phyloP scores from a whole-genome alignment of 768 basidiomycete genomes.

The Nidularia sp. region DNA sequence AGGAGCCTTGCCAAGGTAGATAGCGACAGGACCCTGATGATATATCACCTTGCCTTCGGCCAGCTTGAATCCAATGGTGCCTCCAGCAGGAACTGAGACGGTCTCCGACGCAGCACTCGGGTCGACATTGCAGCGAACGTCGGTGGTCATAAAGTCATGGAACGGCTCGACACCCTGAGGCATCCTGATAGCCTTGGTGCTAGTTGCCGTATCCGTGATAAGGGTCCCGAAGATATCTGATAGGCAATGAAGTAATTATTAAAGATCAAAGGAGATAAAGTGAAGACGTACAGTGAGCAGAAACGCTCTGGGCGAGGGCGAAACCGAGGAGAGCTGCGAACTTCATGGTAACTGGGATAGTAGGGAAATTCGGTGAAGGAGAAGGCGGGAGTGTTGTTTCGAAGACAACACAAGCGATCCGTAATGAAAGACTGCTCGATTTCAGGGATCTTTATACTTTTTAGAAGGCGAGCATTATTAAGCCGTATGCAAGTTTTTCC shows the following conservation, averaged over 20 bases:
- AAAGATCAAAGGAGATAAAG: background rate
- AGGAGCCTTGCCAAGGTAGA: background rate
- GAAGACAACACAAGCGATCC: background rate
- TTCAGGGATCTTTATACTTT: background rate
- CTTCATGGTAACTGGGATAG: background rate
- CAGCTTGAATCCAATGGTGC: background rate
- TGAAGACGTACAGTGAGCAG: constrained; percentile 5
- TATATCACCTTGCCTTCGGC: background rate
- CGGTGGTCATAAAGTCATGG: background rate
- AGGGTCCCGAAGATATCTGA: background rate
- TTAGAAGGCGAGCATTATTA: background rate
- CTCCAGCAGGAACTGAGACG: background rate
- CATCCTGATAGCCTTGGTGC: background rate
- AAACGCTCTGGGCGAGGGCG: constrained; percentile 6
- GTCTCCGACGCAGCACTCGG: background rate
- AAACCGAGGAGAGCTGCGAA: constrained; percentile 3
- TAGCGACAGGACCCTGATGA: background rate
- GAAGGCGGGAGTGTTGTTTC: background rate
- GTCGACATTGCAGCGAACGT: background rate
- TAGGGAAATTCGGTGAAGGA: background rate
- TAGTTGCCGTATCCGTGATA: background rate
- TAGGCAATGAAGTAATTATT: background rate
- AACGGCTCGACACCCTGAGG: background rate
- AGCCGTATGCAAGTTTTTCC: background rate
- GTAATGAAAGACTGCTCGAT: background rate